phyloP scores from a whole-genome alignment of 192 early-diverging fungal species.

The Funneliformis mosseae region DNA sequence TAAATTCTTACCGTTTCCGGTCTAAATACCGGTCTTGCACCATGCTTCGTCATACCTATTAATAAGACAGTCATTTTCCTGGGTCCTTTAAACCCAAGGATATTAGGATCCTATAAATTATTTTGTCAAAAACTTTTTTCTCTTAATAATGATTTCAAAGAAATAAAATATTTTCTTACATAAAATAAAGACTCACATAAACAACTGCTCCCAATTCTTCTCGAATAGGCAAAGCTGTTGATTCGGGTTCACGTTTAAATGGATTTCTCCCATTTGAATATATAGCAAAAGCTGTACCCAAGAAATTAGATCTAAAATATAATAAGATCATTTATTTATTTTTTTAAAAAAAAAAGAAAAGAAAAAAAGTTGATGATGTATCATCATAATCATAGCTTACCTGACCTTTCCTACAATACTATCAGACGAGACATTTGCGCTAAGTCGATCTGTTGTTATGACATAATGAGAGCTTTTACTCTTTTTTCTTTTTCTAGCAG shows the following conservation, averaged over 20 bases:
- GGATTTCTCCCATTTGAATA: conserved; percentile 62
- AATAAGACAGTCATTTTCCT: conserved; percentile 88
- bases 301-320: conserved; percentile 73
- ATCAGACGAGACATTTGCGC: conserved; percentile 5
- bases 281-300: conserved; percentile 83
- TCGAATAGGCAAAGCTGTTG: conserved; percentile 45
- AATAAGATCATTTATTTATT: background rate
- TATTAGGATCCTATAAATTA: conserved; percentile 71
- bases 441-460: conserved; percentile 48
- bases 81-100: conserved; percentile 89
- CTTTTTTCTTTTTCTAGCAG: conserved; percentile 72
- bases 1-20: conserved; percentile 52
- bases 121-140: background rate
- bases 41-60: conserved; percentile 64
- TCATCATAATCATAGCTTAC: conserved; percentile 29
- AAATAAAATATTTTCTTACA: background rate
- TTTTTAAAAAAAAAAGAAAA: background rate
- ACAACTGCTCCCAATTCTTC: conserved; percentile 76
- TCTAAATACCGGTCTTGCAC: conserved; percentile 54
- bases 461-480: conserved; percentile 65
- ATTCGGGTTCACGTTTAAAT: conserved; percentile 37
- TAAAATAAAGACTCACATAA: conserved; percentile 57
- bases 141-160: background rate
- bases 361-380: conserved; percentile 36
- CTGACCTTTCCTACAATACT: conserved; percentile 49